Conservation (phyloP, 2,329 filamentous ascomycete species). For the Alternaria sp. region DNA sequence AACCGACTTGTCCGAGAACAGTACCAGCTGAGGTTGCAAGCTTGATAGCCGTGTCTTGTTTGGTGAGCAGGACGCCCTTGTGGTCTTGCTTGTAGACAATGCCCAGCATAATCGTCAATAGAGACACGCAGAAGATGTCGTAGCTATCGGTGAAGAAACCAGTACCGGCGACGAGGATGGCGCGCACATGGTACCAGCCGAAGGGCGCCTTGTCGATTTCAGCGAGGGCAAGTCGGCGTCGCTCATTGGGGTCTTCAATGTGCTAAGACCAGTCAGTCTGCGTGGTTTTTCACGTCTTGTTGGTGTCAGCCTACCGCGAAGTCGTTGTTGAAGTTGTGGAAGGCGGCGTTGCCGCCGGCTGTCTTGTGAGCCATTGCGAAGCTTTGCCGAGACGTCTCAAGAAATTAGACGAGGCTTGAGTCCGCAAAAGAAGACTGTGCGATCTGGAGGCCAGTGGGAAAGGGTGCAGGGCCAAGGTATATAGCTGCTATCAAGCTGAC, state of each 20-base stretch:
- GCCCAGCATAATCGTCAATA: slow-evolving; percentile 71
- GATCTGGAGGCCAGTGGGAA: slow-evolving; percentile 8
- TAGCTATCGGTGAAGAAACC: slow-evolving; percentile 90
- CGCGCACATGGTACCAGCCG: slow-evolving; percentile 82
- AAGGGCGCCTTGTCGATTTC: slow-evolving; percentile 84
- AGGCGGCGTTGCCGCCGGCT: slow-evolving; percentile 36
- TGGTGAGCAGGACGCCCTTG: slow-evolving; percentile 64
- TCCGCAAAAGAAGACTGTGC: slow-evolving; percentile 7
- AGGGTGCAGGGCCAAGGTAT: slow-evolving; percentile 19
- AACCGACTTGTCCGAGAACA: slow-evolving; percentile 81
- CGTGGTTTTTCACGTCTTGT: neutral
- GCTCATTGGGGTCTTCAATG: slow-evolving; percentile 76
- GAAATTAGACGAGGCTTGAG: slow-evolving; percentile 24
- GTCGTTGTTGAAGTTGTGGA: slow-evolving; percentile 41
- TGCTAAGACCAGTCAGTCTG: slow-evolving; percentile 39
- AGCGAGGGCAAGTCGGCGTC: slow-evolving; percentile 78
- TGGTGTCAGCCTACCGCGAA: slow-evolving; percentile 39
- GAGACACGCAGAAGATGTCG: slow-evolving; percentile 63
- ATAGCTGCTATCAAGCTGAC: slow-evolving; percentile 18
- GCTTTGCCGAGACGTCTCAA: slow-evolving; percentile 21
- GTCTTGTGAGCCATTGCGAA: slow-evolving; percentile 31
- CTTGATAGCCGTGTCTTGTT: slow-evolving; percentile 85
- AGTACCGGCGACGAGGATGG: slow-evolving; percentile 79
- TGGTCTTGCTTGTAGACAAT: slow-evolving; percentile 73
- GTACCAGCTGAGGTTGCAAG: slow-evolving; percentile 84